phyloP scores from a whole-genome alignment of 2,329 filamentous ascomycete species.

The Fusarium sp. region DNA sequence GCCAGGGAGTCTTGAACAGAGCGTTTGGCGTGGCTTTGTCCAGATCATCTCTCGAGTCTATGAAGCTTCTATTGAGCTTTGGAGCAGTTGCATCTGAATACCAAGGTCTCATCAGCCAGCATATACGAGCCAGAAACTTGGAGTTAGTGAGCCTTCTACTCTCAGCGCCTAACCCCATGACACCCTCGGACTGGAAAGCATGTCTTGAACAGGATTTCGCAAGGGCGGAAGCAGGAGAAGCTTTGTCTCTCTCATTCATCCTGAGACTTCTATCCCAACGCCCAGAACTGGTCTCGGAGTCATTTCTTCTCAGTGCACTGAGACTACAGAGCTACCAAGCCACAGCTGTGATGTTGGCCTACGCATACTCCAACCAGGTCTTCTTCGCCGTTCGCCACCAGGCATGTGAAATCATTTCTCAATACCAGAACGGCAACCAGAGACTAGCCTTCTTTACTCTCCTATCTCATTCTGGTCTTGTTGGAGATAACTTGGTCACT shows the following conservation, averaged over 20 bases:
- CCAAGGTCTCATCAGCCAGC: not conserved
- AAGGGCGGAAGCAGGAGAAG: not conserved
- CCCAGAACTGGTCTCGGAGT: not conserved
- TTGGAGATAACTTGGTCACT: not conserved
- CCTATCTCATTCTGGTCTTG: not conserved
- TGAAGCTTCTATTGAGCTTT: conserved; percentile 12
- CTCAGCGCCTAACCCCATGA: not conserved
- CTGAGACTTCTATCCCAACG: not conserved
- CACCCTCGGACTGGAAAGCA: not conserved
- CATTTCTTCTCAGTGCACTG: not conserved
- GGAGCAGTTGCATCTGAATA: not conserved
- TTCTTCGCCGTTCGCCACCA: not conserved
- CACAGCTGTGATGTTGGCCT: conserved; percentile 1
- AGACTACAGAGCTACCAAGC: not conserved
- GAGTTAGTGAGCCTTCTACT: not conserved
- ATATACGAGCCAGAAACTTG: not conserved
- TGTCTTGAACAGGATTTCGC: conserved; percentile 2
- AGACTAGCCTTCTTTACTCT: not conserved
- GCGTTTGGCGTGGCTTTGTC: conserved; percentile 10
- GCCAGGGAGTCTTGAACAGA: not conserved
- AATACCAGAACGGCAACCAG: not conserved
- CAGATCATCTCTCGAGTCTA: not conserved
- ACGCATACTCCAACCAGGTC: not conserved
- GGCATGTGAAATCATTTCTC: not conserved
- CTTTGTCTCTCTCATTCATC: not conserved